A percentile compares a stretch with the other conserved stretches of the same genome.
Conservation (phyloP, 352 stramenopile species). For the Globisporangium cylindrosporum region DNA sequence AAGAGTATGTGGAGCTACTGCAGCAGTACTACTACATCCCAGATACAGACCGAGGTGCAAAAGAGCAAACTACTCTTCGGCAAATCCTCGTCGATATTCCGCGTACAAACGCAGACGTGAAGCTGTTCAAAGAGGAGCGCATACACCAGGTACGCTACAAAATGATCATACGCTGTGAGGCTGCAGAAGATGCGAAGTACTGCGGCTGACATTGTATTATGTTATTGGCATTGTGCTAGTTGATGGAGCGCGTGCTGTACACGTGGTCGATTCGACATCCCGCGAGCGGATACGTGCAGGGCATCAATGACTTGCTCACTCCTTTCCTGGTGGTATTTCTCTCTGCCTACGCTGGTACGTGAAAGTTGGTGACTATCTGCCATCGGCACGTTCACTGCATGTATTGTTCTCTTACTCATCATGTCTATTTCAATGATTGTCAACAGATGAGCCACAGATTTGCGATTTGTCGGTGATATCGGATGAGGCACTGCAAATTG, state of each 20-base stretch:
- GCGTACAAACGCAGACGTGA: slow-evolving; percentile 94
- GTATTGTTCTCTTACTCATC: no score
- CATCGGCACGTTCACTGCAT: no score
- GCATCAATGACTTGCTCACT: slow-evolving; percentile 99
- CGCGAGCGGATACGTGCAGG: slow-evolving; percentile 98
- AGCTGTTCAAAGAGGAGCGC: slow-evolving; percentile 95
- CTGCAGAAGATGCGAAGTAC: neutral
- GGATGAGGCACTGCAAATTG: slow-evolving; percentile 62
- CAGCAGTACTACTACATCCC: slow-evolving; percentile 97
- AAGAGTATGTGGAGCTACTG: slow-evolving; percentile 95
- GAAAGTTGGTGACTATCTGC: neutral
- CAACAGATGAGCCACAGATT: slow-evolving; percentile 64
- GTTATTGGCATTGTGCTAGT: slow-evolving; percentile 39
- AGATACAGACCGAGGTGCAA: slow-evolving; percentile 90
- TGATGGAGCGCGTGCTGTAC: slow-evolving; percentile 97
- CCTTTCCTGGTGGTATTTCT: slow-evolving; percentile 98
- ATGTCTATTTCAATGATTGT: neutral
- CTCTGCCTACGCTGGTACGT: slow-evolving; percentile 68
- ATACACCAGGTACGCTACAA: slow-evolving; percentile 69
- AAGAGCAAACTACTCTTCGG: slow-evolving; percentile 95
- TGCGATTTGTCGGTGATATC: slow-evolving; percentile 69
- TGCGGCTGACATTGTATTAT: neutral
- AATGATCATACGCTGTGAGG: neutral
- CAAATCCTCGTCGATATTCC: slow-evolving; percentile 99
- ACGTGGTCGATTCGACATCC: slow-evolving; percentile 99